phyloP scores from a whole-genome alignment of 192 early-diverging fungal genomes.

The Coemansia sp. region DNA sequence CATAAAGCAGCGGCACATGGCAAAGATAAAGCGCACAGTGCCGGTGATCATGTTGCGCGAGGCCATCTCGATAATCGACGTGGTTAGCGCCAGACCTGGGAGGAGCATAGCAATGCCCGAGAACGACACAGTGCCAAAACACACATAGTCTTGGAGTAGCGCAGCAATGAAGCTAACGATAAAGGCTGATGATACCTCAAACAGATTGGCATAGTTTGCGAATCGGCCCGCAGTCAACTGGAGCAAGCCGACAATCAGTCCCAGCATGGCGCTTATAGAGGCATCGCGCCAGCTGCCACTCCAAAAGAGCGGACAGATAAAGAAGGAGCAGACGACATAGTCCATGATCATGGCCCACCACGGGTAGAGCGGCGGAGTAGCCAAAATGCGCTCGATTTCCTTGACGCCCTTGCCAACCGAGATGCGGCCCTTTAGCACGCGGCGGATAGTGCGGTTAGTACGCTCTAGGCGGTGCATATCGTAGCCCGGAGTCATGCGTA shows the following conservation, averaged over 20 bases:
- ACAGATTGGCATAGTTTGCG: conserved; percentile 65
- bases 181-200: conserved; percentile 68
- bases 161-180: conserved; percentile 62
- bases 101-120: conserved; percentile 63
- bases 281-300: conserved; percentile 69
- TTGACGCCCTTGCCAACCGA: conserved; percentile 64
- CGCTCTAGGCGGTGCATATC: conserved; percentile 69
- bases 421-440: conserved; percentile 63
- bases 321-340: conserved; percentile 59
- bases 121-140: conserved; percentile 62
- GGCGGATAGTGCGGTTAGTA: conserved; percentile 63
- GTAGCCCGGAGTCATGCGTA: conserved; percentile 58
- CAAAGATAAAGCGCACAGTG: conserved; percentile 76
- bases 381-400: conserved; percentile 60
- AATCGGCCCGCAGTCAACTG: conserved; percentile 64
- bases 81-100: conserved; percentile 77
- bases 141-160: conserved; percentile 60
- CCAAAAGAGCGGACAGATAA: conserved; percentile 67
- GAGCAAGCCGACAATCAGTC: conserved; percentile 59
- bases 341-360: conserved; percentile 60
- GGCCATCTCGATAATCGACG: conserved; percentile 82
- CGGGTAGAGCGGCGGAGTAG: conserved; percentile 57
- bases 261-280: conserved; percentile 55
- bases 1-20: conserved; percentile 76
- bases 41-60: conserved; percentile 88